Percentiles rank a stretch among this genome's conserved stretches.
Conservation (phyloP, 306 rosid species). For the Lagenaria siceraria region DNA sequence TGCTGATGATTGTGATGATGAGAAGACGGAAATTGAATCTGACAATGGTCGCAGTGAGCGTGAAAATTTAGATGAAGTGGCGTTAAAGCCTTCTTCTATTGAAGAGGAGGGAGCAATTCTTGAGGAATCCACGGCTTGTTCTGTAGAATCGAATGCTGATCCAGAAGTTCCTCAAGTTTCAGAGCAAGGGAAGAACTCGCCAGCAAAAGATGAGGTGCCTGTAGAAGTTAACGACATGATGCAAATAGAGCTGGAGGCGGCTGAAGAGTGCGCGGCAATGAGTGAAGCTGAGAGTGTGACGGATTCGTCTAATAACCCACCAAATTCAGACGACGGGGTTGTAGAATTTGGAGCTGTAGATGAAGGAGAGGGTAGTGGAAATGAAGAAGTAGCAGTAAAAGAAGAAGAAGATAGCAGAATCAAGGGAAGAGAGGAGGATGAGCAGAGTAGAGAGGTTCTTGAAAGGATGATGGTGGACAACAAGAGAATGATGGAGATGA, state of each 20-base stretch:
- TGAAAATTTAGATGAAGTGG: not conserved
- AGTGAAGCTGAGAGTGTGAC: slow-evolving; percentile 9
- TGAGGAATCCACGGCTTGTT: not conserved
- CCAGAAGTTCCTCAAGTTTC: not conserved
- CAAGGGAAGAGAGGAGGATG: not conserved
- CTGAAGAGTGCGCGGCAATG: slow-evolving; percentile 16
- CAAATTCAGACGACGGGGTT: slow-evolving; percentile 1
- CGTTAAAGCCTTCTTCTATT: not conserved
- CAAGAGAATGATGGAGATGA: slow-evolving; percentile 43
- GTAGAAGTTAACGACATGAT: not conserved
- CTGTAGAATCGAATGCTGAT: not conserved
- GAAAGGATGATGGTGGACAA: slow-evolving; percentile 50
- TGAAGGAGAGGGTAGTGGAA: slow-evolving; percentile 6
- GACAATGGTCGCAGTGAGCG: not conserved
- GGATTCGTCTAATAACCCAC: not conserved
- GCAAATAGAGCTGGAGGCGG: not conserved
- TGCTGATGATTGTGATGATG: not conserved
- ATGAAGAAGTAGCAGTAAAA: not conserved
- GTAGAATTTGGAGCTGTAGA: not conserved
- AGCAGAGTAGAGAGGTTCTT: slow-evolving; percentile 18
- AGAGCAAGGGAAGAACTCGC: not conserved
- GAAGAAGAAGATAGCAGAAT: not conserved
- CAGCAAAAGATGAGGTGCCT: not conserved
- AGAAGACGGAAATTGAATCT: not conserved
- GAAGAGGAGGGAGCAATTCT: not conserved